Evolutionary conservation across 768 basidiomycete species (phyloP), one percentile per base, ranked within the genome.

Genomic region (Pulveroboletus sp.): DNA sequence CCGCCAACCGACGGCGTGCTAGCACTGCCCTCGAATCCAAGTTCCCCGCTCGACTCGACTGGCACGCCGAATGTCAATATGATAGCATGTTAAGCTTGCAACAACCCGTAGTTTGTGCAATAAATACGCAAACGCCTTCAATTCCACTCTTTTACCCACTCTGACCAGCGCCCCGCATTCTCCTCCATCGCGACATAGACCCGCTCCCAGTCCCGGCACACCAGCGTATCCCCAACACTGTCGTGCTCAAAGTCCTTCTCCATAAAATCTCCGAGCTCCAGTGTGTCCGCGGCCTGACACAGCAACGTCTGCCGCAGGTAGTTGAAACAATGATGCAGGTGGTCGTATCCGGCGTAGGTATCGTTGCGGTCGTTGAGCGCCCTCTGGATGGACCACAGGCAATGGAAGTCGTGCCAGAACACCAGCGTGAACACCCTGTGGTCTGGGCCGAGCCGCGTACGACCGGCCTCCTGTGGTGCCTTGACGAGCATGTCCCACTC

Each of bases 211-310:
- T 57, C 55, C 1, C 32, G 49, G 28, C 55, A 56, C 8, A 57
- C 45, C 30, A 57, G 2, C n/a, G 49, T 56, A 36, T 56, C 55
- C 12, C 55, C 55, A 8, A 57, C 41, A n/a, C 45, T 41, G 1
- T 56, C 45, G 1, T 39, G 33, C 28, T 56, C 49, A 8, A 39
- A 57, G 35, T 57, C 45, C 27, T 8, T 51, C 37, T 51, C 45
- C 55, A 56, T 47, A n/a, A 57, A 56, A 41, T 56, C 55, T 9
- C 55, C 55, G 8, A 56, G 41, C 8, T 56, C 55, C 5, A 56
- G 55, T 32, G 44, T 47, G 8, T 56, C 55, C 38, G 45, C 55
- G 8, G 55, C 55, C 40, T 56, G 49, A 47, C 55, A 56, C 6
- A 56, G 36, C n/a, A 56, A 15, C 3, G 42, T 52, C 18, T 56